Percentiles rank a stretch among this genome's conserved stretches.
These are phyloP conservation scores for Neonothopanus nambi DNA, from an alignment of 1,284 basidiomycete species.

Conservation along the genomic window DNA sequence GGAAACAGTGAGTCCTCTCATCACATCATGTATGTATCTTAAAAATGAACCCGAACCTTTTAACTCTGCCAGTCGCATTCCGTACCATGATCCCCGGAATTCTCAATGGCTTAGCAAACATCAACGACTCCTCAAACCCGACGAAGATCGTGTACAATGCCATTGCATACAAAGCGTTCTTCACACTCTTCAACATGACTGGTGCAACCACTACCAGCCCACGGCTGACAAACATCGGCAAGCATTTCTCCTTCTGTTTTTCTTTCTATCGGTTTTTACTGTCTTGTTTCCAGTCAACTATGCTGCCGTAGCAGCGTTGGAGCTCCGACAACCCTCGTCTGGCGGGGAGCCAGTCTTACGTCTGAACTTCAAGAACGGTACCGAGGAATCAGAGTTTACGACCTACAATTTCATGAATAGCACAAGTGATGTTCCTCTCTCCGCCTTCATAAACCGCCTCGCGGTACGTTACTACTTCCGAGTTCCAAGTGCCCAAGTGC, in stretches of 20 bases:
- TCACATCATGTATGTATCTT: not conserved
- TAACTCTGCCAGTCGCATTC: conserved; percentile 56
- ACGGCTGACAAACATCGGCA: conserved; percentile 64
- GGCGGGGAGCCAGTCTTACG: conserved; percentile 57
- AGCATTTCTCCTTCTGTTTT: conserved; percentile 20
- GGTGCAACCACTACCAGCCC: conserved; percentile 52
- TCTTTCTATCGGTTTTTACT: not conserved
- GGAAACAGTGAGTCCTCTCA: conserved; percentile 60
- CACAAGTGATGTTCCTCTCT: conserved; percentile 57
- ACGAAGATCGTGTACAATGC: conserved; percentile 67
- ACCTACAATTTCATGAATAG: conserved; percentile 65
- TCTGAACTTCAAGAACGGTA: conserved; percentile 82
- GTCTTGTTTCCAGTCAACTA: conserved; percentile 56
- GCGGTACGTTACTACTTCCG: conserved; percentile 35
- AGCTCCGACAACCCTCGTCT: conserved; percentile 57
- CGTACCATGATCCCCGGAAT: conserved; percentile 67
- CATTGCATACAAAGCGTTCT: conserved; percentile 81
- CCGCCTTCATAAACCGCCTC: conserved; percentile 53
- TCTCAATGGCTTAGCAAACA: conserved; percentile 55
- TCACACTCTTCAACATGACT: conserved; percentile 82
- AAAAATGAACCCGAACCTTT: conserved; percentile 9
- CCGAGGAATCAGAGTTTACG: conserved; percentile 48
- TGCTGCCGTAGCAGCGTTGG: conserved; percentile 69
- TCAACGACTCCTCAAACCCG: conserved; percentile 60
- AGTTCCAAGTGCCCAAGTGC: not conserved